Evolutionary conservation across 2,329 filamentous ascomycete genomes (phyloP), one percentile per base, ranked within the genome.

Genomic region (Fusarium abutilonis): DNA sequence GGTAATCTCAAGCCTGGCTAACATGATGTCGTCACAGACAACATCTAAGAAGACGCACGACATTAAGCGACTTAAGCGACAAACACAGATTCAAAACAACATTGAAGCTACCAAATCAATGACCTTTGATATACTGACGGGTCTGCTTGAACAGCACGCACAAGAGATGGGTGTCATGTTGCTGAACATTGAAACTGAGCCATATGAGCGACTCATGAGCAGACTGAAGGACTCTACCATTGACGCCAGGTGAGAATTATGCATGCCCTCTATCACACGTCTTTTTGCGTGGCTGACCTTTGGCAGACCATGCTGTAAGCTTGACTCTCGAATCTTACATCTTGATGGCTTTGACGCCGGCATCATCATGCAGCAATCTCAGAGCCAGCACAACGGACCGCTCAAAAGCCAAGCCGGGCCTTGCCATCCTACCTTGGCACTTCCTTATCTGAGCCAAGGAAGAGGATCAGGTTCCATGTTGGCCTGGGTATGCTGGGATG

Each of bases 11-110:
- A 60, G 41, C 3, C 17, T 60, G 0, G 21, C 48, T 8, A 60
- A 55, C 4, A 60, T 60, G 56, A 42, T 60, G 32, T 60, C 56
- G 11, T 58, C 57, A 7, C 56, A 60, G 26, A 60, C 56, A 0
- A 60, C 56, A 1, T 60, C 56, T 0, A 60, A 60, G 36, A 54
- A 38, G 36, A 60, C 55, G 2, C 48, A 60, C 26, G 56, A 60
- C 4, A 48, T 60, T 48, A 60, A 60, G 32, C 44, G 55, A 1
- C 32, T 60, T 23, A 2, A 60, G 14, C 35, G 56, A 15, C 42
- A 60, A 32, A 26, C 28, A 2, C 48, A 60, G 14, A 60, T 60
- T 1, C 50, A 43, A 8, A 60, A 60, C 13, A 60, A 60, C 4
- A 31, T 60, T 1, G 55, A 60, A 15, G 56, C 56, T 2, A 55